These are phyloP conservation scores for Helminthosporium solani DNA, from an alignment of 2,329 filamentous ascomycete species.

Conservation along the genomic window DNA sequence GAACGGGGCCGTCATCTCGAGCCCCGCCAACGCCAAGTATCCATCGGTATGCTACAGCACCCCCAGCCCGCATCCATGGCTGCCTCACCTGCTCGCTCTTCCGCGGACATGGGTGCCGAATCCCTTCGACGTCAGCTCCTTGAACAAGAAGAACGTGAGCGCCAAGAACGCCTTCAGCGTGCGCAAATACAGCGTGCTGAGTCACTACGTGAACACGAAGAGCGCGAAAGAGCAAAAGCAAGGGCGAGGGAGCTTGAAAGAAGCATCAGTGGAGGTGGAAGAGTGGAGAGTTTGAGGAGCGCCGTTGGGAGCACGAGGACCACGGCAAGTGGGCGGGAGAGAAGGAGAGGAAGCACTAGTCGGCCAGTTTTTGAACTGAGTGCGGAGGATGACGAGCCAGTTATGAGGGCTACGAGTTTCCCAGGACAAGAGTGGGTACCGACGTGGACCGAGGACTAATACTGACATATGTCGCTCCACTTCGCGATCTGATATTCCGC, in stretches of 20 bases:
- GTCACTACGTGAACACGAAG: slow-evolving; percentile 25
- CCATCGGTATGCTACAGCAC: slow-evolving; percentile 38
- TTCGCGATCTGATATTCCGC: not conserved
- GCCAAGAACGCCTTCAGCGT: slow-evolving; percentile 33
- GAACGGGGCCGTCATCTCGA: slow-evolving; percentile 19
- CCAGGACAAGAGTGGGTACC: slow-evolving; percentile 72
- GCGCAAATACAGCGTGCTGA: slow-evolving; percentile 30
- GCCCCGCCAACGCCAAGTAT: slow-evolving; percentile 32
- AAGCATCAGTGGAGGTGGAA: slow-evolving; percentile 33
- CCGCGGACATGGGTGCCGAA: slow-evolving; percentile 40
- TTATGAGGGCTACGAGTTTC: slow-evolving; percentile 68
- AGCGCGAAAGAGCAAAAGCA: slow-evolving; percentile 32
- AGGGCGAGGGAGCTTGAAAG: slow-evolving; percentile 38
- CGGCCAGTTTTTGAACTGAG: slow-evolving; percentile 36
- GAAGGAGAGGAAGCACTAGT: slow-evolving; percentile 20
- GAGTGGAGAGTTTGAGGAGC: slow-evolving; percentile 35
- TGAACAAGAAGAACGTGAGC: slow-evolving; percentile 35
- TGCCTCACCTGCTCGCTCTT: slow-evolving; percentile 39
- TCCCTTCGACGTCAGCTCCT: slow-evolving; percentile 37
- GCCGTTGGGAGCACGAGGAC: slow-evolving; percentile 28
- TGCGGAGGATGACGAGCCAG: slow-evolving; percentile 49
- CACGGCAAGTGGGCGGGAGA: slow-evolving; percentile 30
- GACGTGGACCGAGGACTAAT: slow-evolving; percentile 38
- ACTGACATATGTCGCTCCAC: not conserved
- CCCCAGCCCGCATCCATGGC: slow-evolving; percentile 43